Evolutionary conservation across 164 flowering plant genomes (phyloP).

Genomic region (Annona cherimola): DNA sequence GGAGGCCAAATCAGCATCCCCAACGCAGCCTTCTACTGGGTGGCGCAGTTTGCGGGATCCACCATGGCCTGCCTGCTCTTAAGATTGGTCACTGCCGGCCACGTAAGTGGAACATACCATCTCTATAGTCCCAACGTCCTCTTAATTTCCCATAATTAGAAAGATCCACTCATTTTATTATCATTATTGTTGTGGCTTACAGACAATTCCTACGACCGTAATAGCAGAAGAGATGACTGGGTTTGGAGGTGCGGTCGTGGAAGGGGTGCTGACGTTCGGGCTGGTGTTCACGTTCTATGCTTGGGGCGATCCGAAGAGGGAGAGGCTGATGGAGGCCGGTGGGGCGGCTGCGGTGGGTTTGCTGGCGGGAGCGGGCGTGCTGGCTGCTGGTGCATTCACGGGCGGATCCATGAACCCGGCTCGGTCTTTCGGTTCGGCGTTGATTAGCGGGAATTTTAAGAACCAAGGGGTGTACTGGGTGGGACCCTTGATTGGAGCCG

Average conservation of each 20-base stretch:
- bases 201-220: slow-evolving; percentile 4
- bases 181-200: not conserved
- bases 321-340: slow-evolving; percentile 21
- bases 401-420: slow-evolving; percentile 94
- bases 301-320: slow-evolving; percentile 48
- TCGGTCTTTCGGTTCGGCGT: slow-evolving; percentile 54
- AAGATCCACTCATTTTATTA: not conserved
- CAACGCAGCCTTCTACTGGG: slow-evolving; percentile 64
- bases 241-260: slow-evolving; percentile 67
- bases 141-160: not conserved
- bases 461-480: slow-evolving; percentile 89
- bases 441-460: slow-evolving; percentile 57
- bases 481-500: slow-evolving; percentile 71
- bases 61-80: slow-evolving; percentile 62
- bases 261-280: slow-evolving; percentile 55
- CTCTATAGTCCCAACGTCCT: not conserved
- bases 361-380: slow-evolving; percentile 57
- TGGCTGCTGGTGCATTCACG: slow-evolving; percentile 71
- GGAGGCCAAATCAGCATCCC: slow-evolving; percentile 68
- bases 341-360: slow-evolving; percentile 62
- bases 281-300: slow-evolving; percentile 65
- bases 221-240: slow-evolving; percentile 59
- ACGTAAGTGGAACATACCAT: slow-evolving; percentile 27
- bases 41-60: slow-evolving; percentile 63
- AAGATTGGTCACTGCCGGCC: slow-evolving; percentile 37